These are phyloP conservation scores for Globisporangium radiosum DNA, from an alignment of 352 stramenopile genomes.

Conservation along the genomic window DNA sequence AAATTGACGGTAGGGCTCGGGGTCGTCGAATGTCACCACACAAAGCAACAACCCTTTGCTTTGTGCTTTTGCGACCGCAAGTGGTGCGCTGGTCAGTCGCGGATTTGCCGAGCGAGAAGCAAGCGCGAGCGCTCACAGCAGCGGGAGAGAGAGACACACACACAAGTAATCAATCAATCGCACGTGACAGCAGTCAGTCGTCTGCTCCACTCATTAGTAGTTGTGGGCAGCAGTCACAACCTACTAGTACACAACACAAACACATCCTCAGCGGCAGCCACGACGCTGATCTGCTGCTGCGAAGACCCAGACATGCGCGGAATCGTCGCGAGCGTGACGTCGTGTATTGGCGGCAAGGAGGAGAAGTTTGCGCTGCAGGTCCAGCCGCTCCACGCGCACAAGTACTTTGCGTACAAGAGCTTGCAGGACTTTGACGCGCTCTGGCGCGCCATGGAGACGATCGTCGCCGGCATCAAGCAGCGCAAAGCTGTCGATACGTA, in stretches of 20 bases:
- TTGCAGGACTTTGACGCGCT: slow-evolving; percentile 69
- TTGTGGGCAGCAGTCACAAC: neutral
- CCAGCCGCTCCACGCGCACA: slow-evolving; percentile 22
- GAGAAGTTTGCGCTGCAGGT: slow-evolving; percentile 75
- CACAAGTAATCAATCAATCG: neutral
- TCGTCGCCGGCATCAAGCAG: slow-evolving; percentile 48
- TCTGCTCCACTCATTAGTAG: neutral
- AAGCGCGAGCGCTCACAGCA: slow-evolving; percentile 1
- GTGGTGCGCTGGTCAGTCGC: slow-evolving; percentile 16
- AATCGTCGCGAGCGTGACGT: slow-evolving; percentile 63
- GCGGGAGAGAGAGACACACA: neutral
- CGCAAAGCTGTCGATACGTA: slow-evolving; percentile 17
- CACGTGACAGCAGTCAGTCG: slow-evolving; percentile 2
- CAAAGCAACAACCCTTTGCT: too few relatives aligned
- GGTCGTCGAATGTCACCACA: too few relatives aligned
- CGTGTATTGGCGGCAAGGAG: slow-evolving; percentile 74
- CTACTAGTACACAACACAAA: neutral
- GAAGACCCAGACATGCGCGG: slow-evolving; percentile 41
- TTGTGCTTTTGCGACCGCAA: too few relatives aligned
- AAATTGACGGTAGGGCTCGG: too few relatives aligned
- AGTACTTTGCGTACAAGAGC: slow-evolving; percentile 82
- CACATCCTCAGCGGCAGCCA: slow-evolving; percentile 1
- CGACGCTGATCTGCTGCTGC: slow-evolving; percentile 7
- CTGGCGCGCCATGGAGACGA: slow-evolving; percentile 48
- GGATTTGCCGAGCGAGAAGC: slow-evolving; percentile 21